These are phyloP conservation scores for Lasiosphaeria ovina DNA, from an alignment of 495 filamentous ascomycete species.

Conservation along the genomic window DNA sequence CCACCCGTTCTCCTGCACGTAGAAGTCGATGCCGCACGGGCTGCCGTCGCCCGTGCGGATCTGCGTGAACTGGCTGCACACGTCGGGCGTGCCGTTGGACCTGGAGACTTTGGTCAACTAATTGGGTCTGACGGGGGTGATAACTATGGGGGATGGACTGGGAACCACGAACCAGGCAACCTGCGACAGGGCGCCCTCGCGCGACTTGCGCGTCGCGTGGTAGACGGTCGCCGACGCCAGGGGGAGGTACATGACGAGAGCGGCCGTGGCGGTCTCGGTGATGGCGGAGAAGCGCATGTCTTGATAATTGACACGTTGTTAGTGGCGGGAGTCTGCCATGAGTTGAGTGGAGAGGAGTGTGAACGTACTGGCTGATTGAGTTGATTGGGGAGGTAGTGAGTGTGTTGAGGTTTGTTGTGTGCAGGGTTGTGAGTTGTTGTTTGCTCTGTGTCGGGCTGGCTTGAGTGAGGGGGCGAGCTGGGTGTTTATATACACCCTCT, in stretches of 20 bases:
- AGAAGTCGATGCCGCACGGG: constrained; percentile 10
- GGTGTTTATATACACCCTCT: too few relatives aligned
- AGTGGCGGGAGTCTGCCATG: too few relatives aligned
- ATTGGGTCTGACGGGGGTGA: too few relatives aligned
- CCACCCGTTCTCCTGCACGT: background rate
- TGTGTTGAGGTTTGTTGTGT: too few relatives aligned
- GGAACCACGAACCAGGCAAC: constrained; percentile 3
- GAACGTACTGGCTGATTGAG: too few relatives aligned
- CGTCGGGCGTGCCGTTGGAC: constrained; percentile 9
- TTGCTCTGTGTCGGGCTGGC: too few relatives aligned
- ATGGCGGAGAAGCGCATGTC: background rate
- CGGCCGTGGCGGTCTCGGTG: background rate
- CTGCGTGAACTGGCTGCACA: constrained; percentile 5
- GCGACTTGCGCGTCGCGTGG: background rate
- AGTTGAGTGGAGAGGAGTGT: too few relatives aligned
- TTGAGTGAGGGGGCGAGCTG: too few relatives aligned
- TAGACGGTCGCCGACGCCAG: constrained; percentile 3
- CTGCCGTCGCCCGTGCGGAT: constrained; percentile 4
- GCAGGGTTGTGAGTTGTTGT: too few relatives aligned
- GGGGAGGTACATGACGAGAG: background rate
- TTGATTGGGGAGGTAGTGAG: too few relatives aligned
- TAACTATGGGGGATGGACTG: background rate
- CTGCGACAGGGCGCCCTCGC: background rate
- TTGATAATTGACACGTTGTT: background rate
- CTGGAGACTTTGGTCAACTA: background rate